phyloP scores from a whole-genome alignment of 176 grass and related monocot genomes.

The Carex myosuroides region DNA sequence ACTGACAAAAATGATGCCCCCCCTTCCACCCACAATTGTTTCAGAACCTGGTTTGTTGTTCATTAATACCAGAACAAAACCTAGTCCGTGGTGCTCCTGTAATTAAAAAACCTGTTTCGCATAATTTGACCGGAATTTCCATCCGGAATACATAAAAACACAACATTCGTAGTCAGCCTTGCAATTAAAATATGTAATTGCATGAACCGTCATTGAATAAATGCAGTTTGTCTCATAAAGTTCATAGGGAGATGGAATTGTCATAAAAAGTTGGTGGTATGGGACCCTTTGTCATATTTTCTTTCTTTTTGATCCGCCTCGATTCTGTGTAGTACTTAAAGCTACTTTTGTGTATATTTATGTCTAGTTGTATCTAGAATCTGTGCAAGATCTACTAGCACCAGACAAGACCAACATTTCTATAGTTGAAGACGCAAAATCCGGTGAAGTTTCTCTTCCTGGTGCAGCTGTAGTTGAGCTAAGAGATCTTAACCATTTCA shows the following conservation, averaged over 20 bases:
- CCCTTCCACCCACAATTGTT: not conserved
- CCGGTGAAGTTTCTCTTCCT: slow-evolving; percentile 73
- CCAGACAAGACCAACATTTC: slow-evolving; percentile 89
- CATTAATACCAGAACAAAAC: not conserved
- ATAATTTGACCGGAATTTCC: not conserved
- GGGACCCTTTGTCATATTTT: not conserved
- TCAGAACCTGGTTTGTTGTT: not conserved
- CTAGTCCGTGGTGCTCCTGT: not conserved
- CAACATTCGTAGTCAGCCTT: not conserved
- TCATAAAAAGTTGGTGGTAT: not conserved
- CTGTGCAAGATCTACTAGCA: slow-evolving; percentile 79
- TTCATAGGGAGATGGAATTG: not conserved
- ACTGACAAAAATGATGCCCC: no score
- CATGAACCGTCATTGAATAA: not conserved
- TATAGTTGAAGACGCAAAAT: slow-evolving; percentile 80
- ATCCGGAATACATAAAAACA: not conserved
- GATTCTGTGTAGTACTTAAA: slow-evolving; percentile 13
- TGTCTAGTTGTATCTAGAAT: slow-evolving; percentile 85
- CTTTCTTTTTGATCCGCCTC: not conserved
- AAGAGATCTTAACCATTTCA: slow-evolving; percentile 65
- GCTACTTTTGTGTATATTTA: slow-evolving; percentile 28
- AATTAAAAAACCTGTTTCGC: not conserved
- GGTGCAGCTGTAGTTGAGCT: slow-evolving; percentile 73
- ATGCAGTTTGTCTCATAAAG: not conserved
- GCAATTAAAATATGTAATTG: not conserved